Percentiles rank a stretch among this genome's conserved stretches.
phyloP scores from a whole-genome alignment of 257 asterid genomes.

The Echium plantagineum region DNA sequence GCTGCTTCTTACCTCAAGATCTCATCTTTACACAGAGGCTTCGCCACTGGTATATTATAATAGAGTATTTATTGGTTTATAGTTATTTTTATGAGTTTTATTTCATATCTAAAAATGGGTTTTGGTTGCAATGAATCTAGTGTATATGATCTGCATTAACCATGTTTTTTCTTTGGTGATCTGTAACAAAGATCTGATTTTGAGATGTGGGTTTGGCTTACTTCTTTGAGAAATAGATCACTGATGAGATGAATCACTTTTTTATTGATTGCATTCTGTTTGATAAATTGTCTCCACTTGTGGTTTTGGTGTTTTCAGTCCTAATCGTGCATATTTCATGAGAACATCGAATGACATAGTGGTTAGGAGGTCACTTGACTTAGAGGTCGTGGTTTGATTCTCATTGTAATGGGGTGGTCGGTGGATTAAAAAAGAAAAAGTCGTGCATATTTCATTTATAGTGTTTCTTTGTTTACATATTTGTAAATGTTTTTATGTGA shows the following conservation, averaged over 20 bases:
- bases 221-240: background rate
- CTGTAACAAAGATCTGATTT: conserved; percentile 31
- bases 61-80: background rate
- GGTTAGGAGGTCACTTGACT: too few relatives aligned
- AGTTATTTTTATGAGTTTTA: background rate
- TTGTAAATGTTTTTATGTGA: background rate
- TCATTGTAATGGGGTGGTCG: too few relatives aligned
- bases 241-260: background rate
- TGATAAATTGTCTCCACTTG: too few relatives aligned
- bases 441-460: too few relatives aligned
- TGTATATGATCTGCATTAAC: too few relatives aligned
- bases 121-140: too few relatives aligned
- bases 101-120: background rate
- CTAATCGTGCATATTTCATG: too few relatives aligned
- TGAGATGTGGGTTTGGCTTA: background rate
- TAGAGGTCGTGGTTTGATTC: too few relatives aligned
- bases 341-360: too few relatives aligned
- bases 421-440: too few relatives aligned
- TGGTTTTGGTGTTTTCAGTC: too few relatives aligned
- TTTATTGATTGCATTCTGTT: background rate
- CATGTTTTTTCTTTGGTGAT: conserved; percentile 42
- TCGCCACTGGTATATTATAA: conserved; percentile 67
- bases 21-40: conserved; percentile 63
- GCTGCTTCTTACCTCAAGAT: conserved; percentile 78
- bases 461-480: too few relatives aligned